Percentiles rank a stretch among this genome's conserved stretches.
Conservation (phyloP, 495 filamentous ascomycete species). For the Neurospora sp. region DNA sequence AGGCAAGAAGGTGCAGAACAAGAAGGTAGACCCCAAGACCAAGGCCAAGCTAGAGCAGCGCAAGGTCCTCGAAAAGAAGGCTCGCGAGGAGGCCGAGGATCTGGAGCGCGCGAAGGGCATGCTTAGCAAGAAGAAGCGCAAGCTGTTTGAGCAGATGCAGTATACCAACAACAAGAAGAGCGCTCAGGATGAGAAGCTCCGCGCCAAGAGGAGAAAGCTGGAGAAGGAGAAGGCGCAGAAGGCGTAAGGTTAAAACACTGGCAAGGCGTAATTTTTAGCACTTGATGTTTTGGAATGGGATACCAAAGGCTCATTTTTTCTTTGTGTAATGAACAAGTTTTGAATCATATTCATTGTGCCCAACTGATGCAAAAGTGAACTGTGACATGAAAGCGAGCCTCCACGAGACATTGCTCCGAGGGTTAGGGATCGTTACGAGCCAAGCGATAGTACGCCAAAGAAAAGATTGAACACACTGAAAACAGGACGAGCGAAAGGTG, state of each 20-base stretch:
- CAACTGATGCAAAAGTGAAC: not conserved
- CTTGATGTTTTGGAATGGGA: conserved; percentile 1
- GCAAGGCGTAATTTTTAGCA: conserved; percentile 18
- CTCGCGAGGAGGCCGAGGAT: conserved; percentile 68
- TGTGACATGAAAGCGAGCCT: not conserved
- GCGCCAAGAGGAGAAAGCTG: conserved; percentile 77
- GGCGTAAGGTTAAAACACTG: conserved; percentile 7
- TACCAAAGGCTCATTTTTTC: not conserved
- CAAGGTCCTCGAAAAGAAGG: conserved; percentile 61
- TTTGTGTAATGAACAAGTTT: not conserved
- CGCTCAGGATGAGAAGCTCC: conserved; percentile 61
- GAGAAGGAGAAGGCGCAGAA: conserved; percentile 17
- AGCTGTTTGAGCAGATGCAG: conserved; percentile 85
- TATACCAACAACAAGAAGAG: conserved; percentile 79
- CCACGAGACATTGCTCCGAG: not conserved
- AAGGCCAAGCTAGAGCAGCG: conserved; percentile 51
- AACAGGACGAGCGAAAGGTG: not conserved
- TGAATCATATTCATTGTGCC: not conserved
- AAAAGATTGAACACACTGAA: not conserved
- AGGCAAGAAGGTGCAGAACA: conserved; percentile 37
- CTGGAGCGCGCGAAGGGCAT: conserved; percentile 83
- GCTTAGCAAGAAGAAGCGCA: conserved; percentile 85
- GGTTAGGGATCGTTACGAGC: not conserved
- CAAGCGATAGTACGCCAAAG: not conserved
- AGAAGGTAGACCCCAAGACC: conserved; percentile 38